Conservation (phyloP, 1,284 basidiomycete species). For the Anthracocystis walkeri region DNA sequence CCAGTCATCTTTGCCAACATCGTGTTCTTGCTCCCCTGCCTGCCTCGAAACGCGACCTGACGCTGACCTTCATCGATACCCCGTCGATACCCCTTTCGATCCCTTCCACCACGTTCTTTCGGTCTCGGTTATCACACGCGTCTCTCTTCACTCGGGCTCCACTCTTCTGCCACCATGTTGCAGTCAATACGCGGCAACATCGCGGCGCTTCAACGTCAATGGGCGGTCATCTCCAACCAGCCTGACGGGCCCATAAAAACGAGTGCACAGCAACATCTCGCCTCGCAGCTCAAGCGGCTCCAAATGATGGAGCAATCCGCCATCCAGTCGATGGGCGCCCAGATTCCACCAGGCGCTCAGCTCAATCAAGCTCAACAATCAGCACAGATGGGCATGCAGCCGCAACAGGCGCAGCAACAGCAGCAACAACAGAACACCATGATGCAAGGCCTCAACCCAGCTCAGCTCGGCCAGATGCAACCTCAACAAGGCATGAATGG, state of each 20-base stretch:
- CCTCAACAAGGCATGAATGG: conserved; percentile 31
- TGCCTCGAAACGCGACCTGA: conserved; percentile 5
- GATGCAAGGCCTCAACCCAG: conserved; percentile 34
- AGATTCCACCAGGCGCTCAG: conserved; percentile 43
- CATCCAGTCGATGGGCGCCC: conserved; percentile 41
- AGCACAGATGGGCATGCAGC: conserved; percentile 28
- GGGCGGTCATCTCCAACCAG: conserved; percentile 57
- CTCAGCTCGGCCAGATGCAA: conserved; percentile 25
- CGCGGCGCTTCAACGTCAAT: conserved; percentile 60
- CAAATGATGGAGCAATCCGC: conserved; percentile 54
- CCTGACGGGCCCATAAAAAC: conserved; percentile 61
- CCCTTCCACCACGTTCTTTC: not conserved
- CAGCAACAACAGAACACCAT: conserved; percentile 26
- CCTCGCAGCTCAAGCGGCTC: conserved; percentile 56
- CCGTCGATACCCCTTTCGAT: conserved; percentile 2
- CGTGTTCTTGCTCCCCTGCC: not conserved
- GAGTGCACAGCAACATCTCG: conserved; percentile 56
- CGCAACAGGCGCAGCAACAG: conserved; percentile 22
- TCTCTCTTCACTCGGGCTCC: not conserved
- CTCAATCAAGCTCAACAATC: conserved; percentile 36
- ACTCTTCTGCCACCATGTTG: conserved; percentile 15
- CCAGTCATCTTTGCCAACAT: not conserved
- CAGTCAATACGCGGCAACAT: conserved; percentile 60
- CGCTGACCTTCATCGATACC: conserved; percentile 10
- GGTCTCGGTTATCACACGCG: conserved; percentile 5